These are phyloP conservation scores for Teunomyces stri DNA, from an alignment of 805 yeast genomes.

Conservation along the genomic window DNA sequence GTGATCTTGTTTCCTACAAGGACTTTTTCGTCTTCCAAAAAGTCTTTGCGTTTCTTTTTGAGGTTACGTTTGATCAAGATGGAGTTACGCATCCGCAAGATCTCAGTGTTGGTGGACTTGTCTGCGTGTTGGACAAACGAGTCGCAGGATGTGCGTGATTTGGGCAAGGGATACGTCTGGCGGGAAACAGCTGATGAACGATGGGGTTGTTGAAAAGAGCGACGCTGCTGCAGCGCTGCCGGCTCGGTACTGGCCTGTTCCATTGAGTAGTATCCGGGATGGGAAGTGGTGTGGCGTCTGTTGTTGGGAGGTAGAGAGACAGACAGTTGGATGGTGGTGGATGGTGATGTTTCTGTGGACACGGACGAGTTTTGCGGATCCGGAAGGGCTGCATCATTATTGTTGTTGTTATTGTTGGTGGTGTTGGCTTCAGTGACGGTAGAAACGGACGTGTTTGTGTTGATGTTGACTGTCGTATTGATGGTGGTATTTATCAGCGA, in stretches of 20 bases:
- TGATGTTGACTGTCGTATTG: neutral
- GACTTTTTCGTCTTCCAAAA: conserved; percentile 53
- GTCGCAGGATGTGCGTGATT: neutral
- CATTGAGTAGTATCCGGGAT: neutral
- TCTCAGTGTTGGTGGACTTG: conserved; percentile 37
- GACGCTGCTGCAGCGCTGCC: neutral
- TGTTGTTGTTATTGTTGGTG: neutral
- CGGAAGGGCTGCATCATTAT: neutral
- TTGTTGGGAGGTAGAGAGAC: neutral
- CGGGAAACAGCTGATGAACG: neutral
- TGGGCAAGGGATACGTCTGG: neutral
- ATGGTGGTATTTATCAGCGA: conserved; percentile 15
- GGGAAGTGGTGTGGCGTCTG: conserved; percentile 11
- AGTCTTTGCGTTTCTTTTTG: conserved; percentile 40
- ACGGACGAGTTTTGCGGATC: too few relatives aligned
- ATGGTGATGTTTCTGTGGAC: neutral
- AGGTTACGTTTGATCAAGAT: conserved; percentile 42
- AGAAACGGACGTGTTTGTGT: neutral
- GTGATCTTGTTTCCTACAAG: conserved; percentile 77
- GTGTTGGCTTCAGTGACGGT: neutral
- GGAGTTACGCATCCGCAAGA: conserved; percentile 50
- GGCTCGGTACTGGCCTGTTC: neutral
- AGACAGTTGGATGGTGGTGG: neutral
- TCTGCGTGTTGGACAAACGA: conserved; percentile 16
- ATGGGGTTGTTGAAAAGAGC: neutral